Evolutionary conservation across 257 asterid species (phyloP), one percentile per base, ranked within the genome.

Genomic region (Paulownia fortunei): DNA sequence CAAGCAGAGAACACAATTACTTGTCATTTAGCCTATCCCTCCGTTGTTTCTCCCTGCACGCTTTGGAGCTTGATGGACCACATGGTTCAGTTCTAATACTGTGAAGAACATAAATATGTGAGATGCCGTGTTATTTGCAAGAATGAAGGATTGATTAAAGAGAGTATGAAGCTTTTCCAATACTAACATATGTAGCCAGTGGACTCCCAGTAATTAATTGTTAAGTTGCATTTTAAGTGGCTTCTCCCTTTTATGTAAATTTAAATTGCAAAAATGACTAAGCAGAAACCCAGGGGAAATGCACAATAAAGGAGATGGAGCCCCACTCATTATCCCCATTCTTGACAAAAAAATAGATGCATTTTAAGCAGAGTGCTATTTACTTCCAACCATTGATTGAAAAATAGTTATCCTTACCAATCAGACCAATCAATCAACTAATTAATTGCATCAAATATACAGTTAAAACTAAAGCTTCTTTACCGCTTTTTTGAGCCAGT

Each of bases 1-100:
- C 19, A 32, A 76, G 69, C 23, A 47, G 76, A 84, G 66, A 36
- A 76, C 51, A 66, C 9, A 32, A 71, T 78, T 82, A 90, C 97
- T 82, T 87, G 86, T 90, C 96, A 77, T 92, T 90, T 73, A 92
- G 90, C 77, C 81, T 87, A 81, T 92, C 94, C 69, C 97, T 84
- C 46, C 94, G 91, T 76, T 82, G 82, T 80, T 90, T 92, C 88
- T 92, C 97, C 86, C 92, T 82, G 86, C 90, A 83, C 6, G 97
- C 97, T 84, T 92, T 92, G 74, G 96, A 90, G 69, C 87, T 86
- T 74, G 97, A 79, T 34, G 94, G 68, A 80, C 82, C 83, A 67
- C 88, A 85, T 15, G 84, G 69, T 65, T 89, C 96, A 71, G 86
- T 63, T 83, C 96, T 86, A 44, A 83, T 34, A 68, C 96, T 90